These are phyloP conservation scores for Xanthoceras sorbifolium DNA, from an alignment of 345 rosid species.

Conservation along the genomic window DNA sequence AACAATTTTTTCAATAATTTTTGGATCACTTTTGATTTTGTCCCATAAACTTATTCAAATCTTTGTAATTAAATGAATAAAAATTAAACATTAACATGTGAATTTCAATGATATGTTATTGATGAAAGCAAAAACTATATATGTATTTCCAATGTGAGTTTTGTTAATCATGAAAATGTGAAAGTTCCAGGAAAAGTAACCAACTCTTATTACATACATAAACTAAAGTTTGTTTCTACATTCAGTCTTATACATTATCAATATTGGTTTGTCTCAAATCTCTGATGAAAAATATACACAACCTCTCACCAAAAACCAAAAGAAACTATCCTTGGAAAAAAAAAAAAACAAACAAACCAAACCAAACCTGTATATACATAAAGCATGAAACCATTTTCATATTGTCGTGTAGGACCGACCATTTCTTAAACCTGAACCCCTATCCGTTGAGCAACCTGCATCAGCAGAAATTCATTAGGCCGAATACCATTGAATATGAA, in stretches of 20 bases:
- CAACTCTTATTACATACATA: neutral
- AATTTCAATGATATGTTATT: too few species aligned
- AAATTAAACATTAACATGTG: too few species aligned
- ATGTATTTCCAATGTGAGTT: too few species aligned
- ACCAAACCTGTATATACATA: slow-evolving; percentile 22
- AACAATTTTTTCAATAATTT: too few species aligned
- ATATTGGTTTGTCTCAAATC: neutral
- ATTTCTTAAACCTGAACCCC: slow-evolving; percentile 60
- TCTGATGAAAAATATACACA: slow-evolving; percentile 1
- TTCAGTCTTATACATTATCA: neutral
- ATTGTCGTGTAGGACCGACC: neutral
- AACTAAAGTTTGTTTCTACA: neutral
- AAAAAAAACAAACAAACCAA: neutral
- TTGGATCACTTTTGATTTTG: too few species aligned
- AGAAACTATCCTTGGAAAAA: neutral
- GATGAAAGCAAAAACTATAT: too few species aligned
- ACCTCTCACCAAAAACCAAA: neutral
- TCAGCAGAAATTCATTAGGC: neutral
- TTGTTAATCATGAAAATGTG: neutral
- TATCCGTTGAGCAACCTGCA: slow-evolving; percentile 79
- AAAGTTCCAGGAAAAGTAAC: too few species aligned
- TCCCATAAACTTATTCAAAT: too few species aligned
- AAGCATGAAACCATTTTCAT: neutral
- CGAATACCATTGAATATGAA: neutral
- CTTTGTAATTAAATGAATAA: too few species aligned